phyloP scores from a whole-genome alignment of 306 rosid genomes.

The Spatholobus suberectus region DNA sequence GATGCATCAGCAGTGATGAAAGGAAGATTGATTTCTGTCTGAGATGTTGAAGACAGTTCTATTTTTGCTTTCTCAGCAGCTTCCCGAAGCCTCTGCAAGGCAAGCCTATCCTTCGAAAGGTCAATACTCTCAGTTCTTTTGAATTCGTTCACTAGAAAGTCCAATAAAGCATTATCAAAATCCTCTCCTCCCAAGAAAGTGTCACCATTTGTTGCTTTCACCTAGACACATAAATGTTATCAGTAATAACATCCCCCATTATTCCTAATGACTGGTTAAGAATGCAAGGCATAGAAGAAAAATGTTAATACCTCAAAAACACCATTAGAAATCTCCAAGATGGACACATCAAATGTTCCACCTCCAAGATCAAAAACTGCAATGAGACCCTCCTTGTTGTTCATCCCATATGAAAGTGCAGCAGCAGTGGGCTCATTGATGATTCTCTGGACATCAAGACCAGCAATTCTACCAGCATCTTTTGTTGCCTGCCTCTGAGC shows the following conservation, averaged over 20 bases:
- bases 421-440: constrained; percentile 94
- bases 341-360: constrained; percentile 92
- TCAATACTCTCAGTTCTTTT: constrained; percentile 74
- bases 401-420: constrained; percentile 92
- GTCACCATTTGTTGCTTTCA: constrained; percentile 90
- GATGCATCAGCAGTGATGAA: constrained; percentile 90
- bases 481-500: constrained; percentile 90
- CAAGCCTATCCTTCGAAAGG: constrained; percentile 81
- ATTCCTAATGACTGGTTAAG: not conserved
- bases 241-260: not conserved
- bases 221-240: constrained; percentile 51
- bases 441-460: constrained; percentile 87
- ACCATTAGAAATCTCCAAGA: constrained; percentile 85
- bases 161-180: constrained; percentile 78
- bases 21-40: constrained; percentile 83
- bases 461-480: constrained; percentile 90
- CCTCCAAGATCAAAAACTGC: constrained; percentile 95
- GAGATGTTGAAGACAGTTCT: constrained; percentile 85
- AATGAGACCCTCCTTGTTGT: constrained; percentile 87
- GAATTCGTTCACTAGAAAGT: constrained; percentile 75
- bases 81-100: constrained; percentile 88
- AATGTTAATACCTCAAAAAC: constrained; percentile 73
- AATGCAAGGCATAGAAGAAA: not conserved
- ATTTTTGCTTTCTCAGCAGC: constrained; percentile 94
- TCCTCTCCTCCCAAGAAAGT: constrained; percentile 94